Evolutionary conservation across 129 eudicot species (phyloP).

Genomic region (Escallonia rubra): DNA sequence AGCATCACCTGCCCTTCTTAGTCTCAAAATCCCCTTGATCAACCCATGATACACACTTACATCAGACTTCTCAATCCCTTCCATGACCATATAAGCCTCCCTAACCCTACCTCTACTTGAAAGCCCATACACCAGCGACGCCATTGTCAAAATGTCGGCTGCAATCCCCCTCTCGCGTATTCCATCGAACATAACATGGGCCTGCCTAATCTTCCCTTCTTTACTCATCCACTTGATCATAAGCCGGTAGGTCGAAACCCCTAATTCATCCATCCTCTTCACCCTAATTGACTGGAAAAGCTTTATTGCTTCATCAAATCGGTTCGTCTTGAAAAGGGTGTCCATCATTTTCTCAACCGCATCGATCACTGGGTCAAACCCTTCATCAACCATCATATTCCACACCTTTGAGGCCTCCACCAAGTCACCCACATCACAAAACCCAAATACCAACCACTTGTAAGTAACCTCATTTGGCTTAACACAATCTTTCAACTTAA

Average conservation of each 20-base stretch:
- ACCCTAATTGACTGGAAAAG: slow-evolving; percentile 58
- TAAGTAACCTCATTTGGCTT: slow-evolving; percentile 59
- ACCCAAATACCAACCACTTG: slow-evolving; percentile 71
- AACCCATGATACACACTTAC: slow-evolving; percentile 63
- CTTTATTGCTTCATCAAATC: slow-evolving; percentile 52
- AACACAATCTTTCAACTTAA: slow-evolving; percentile 56
- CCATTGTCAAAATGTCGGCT: slow-evolving; percentile 44
- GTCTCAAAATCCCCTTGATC: slow-evolving; percentile 69
- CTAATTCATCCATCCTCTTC: slow-evolving; percentile 42
- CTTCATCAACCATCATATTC: slow-evolving; percentile 85
- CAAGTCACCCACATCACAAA: slow-evolving; percentile 71
- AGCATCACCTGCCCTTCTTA: slow-evolving; percentile 67
- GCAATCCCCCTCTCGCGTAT: slow-evolving; percentile 58
- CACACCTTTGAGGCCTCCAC: slow-evolving; percentile 76
- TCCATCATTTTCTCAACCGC: slow-evolving; percentile 63
- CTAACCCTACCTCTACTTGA: slow-evolving; percentile 52
- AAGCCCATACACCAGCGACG: slow-evolving; percentile 53
- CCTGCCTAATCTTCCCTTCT: slow-evolving; percentile 54
- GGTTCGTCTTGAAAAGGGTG: slow-evolving; percentile 57
- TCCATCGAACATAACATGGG: slow-evolving; percentile 50
- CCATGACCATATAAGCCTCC: slow-evolving; percentile 53
- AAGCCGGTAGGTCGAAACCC: slow-evolving; percentile 51
- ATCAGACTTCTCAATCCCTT: slow-evolving; percentile 47
- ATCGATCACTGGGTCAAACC: slow-evolving; percentile 39
- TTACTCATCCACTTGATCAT: slow-evolving; percentile 77